Evolutionary conservation across 1,284 basidiomycete genomes (phyloP), one percentile per base, ranked within the genome.

Genomic region (Tranzscheliella williamsii): DNA sequence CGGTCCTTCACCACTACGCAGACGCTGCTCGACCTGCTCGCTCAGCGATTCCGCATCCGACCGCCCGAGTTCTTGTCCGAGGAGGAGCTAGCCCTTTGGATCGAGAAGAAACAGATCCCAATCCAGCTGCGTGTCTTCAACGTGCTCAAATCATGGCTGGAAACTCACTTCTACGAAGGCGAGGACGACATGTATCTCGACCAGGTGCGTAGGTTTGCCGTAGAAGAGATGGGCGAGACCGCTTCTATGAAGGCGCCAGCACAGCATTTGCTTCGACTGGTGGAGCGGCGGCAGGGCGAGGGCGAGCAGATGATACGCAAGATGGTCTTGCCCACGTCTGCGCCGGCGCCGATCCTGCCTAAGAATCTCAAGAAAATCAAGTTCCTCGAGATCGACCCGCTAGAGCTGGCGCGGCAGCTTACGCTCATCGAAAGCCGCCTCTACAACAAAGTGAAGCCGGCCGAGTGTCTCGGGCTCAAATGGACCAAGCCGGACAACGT

Each of bases 401-500:
- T 93, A 24, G 95, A 98, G 79, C 79, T 98, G 16, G 94, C 92
- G 0, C 84, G 95, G 30, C 95, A 99, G 76, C 80, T 99, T 43
- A 97, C 95, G 1, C 85, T 97, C 47, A 84, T 95, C 81, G 95
- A 98, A 78, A 88, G 87, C 61, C 83, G 85, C 30, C 80, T 96
- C 37, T 98, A 94, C 79, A 85, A 87, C 76, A 87, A 85, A 73
- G 93, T 99, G 66, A 86, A 86, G 32, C 88, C 91, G 0, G 88
- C 89, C 79, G 94, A 98, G 78, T 92, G 94, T 79, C 81, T 99
- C 12, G 85, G 73, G 15, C 78, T 80, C 45, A 75, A 78, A 11
- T 80, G 79, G 79, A 73, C 78, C 11, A 50, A 52, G 24, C 46
- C 65, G 20, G 48, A 60, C 29, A 66, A 64, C 30, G 50, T 61